A percentile compares a stretch with the other conserved stretches of the same genome.
phyloP scores from a whole-genome alignment of 2,329 filamentous ascomycete genomes.

The Eutypella sp. region DNA sequence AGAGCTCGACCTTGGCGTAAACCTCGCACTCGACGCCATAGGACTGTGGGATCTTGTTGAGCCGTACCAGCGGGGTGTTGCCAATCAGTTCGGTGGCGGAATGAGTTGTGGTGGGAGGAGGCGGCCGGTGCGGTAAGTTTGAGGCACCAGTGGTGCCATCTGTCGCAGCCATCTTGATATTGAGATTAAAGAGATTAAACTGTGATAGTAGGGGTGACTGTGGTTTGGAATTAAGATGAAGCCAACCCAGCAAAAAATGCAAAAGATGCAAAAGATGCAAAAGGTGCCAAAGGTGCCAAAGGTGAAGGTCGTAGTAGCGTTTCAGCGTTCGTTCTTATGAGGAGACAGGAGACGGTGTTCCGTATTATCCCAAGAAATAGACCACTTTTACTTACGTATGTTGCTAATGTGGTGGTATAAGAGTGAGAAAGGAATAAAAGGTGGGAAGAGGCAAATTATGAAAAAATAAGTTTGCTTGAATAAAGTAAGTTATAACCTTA shows the following conservation, averaged over 20 bases:
- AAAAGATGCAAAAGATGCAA: neutral
- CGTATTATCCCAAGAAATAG: too few relatives aligned
- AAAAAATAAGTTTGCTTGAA: neutral
- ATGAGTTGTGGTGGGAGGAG: slow-evolving; percentile 34
- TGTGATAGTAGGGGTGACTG: neutral
- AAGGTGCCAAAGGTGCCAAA: too few relatives aligned
- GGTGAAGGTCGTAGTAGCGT: too few relatives aligned
- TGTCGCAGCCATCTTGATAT: slow-evolving; percentile 10
- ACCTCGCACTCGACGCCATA: slow-evolving; percentile 84
- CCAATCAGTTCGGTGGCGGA: slow-evolving; percentile 85
- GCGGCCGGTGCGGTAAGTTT: slow-evolving; percentile 20
- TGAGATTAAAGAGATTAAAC: neutral
- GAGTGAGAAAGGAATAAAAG: neutral
- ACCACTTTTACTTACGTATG: too few relatives aligned
- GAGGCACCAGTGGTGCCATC: slow-evolving; percentile 17
- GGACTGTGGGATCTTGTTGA: slow-evolving; percentile 90
- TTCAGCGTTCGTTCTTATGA: too few relatives aligned
- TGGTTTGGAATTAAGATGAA: neutral
- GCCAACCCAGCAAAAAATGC: neutral
- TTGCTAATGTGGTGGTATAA: neutral
- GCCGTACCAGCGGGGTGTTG: slow-evolving; percentile 88
- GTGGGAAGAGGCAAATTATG: neutral
- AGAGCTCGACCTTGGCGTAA: slow-evolving; percentile 87
- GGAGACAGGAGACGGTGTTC: too few relatives aligned
- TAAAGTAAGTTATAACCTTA: neutral